A percentile compares a stretch with the other conserved stretches of the same genome.
Conservation (phyloP, 805 yeast species). For the Cyberlindnera veronae region DNA sequence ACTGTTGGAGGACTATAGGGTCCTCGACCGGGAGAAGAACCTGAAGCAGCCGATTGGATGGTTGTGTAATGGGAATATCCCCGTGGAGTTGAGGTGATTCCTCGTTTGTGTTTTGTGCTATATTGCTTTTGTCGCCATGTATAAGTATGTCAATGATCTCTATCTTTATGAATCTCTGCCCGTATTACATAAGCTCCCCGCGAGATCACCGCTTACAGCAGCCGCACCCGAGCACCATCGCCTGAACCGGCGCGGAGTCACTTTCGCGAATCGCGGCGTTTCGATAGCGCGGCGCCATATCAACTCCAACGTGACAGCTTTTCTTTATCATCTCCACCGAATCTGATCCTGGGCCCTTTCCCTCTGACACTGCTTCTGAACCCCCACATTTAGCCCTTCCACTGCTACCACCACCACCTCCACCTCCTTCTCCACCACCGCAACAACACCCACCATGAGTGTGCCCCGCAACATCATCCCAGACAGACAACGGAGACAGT, state of each 20-base stretch:
- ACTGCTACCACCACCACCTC: neutral
- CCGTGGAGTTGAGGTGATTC: conserved; percentile 24
- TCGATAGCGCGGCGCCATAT: no score
- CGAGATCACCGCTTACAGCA: neutral
- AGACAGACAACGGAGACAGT: conserved; percentile 10
- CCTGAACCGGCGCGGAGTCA: neutral
- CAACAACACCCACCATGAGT: conserved; percentile 9
- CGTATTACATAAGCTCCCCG: neutral
- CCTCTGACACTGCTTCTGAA: neutral
- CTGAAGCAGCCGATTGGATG: conserved; percentile 44
- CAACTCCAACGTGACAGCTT: no score
- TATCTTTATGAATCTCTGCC: neutral
- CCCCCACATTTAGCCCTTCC: neutral
- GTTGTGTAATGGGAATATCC: conserved; percentile 40
- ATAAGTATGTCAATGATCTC: neutral
- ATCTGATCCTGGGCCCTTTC: neutral
- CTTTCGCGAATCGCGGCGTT: neutral
- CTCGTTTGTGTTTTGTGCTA: neutral
- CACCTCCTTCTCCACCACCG: neutral
- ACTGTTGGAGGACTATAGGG: conserved; percentile 44
- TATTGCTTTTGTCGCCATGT: neutral
- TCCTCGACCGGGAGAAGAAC: conserved; percentile 38
- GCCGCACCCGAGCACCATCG: neutral
- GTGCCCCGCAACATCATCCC: conserved; percentile 9
- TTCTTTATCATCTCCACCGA: no score